These are phyloP conservation scores for Penicillium sp. DNA, from an alignment of 2,329 filamentous ascomycete species.

Conservation along the genomic window DNA sequence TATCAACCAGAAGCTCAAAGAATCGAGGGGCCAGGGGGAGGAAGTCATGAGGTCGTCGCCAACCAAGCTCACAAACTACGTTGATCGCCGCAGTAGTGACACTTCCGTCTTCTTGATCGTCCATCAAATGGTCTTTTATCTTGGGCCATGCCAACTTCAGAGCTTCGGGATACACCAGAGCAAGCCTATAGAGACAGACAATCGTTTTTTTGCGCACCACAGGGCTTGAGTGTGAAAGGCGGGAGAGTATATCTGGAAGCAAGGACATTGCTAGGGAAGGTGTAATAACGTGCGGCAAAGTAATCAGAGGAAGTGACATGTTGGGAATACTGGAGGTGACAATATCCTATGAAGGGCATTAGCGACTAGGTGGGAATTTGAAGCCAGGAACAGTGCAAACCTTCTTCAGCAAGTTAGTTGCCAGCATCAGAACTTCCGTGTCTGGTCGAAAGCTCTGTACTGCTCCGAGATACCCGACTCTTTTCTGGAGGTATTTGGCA, in stretches of 20 bases:
- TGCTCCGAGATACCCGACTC: conserved; percentile 86
- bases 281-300: conserved; percentile 90
- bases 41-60: conserved; percentile 88
- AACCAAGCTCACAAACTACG: conserved; percentile 89
- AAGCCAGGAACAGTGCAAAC: conserved; percentile 31
- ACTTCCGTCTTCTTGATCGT: conserved; percentile 78
- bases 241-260: conserved; percentile 73
- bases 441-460: conserved; percentile 93
- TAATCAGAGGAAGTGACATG: conserved; percentile 75
- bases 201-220: conserved; percentile 90
- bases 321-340: conserved; percentile 65
- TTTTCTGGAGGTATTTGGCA: conserved; percentile 85
- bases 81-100: conserved; percentile 95
- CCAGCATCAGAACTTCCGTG: conserved; percentile 94
- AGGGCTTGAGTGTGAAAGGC: conserved; percentile 75
- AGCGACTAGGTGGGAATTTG: conserved; percentile 8
- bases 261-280: conserved; percentile 84
- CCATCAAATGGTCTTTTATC: conserved; percentile 87
- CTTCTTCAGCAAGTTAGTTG: conserved; percentile 94
- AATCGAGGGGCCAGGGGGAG: conserved; percentile 80
- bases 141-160: conserved; percentile 90
- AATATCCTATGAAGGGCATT: conserved; percentile 29
- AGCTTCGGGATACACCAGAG: conserved; percentile 92
- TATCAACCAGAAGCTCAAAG: conserved; percentile 83
- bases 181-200: conserved; percentile 84